phyloP scores from a whole-genome alignment of 805 yeast genomes.

The Yarrowia osloensis region DNA sequence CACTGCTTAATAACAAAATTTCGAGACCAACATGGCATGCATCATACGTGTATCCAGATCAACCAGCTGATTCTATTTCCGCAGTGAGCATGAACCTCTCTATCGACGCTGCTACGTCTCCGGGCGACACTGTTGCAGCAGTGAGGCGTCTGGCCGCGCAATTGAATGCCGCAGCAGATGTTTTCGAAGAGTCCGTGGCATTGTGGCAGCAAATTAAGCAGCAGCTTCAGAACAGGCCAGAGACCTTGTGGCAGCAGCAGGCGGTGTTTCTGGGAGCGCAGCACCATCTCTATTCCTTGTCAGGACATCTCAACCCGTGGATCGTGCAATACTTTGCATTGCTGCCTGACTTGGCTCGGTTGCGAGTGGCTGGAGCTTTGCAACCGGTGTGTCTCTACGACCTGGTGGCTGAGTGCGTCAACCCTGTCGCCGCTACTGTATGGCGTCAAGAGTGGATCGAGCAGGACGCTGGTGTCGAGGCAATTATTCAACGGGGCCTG shows the following conservation, averaged over 20 bases:
- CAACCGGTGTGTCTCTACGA: constrained; percentile 1
- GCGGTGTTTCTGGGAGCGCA: constrained; percentile 14
- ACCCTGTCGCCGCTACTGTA: not conserved
- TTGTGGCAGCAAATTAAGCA: constrained; percentile 17
- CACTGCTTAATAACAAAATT: constrained; percentile 5
- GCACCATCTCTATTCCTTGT: constrained; percentile 15
- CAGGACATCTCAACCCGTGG: constrained; percentile 8
- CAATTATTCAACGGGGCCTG: not conserved
- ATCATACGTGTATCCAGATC: constrained; percentile 13
- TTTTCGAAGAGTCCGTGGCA: constrained; percentile 19
- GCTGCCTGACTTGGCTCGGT: not conserved
- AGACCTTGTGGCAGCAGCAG: not conserved
- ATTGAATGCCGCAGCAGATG: constrained; percentile 1
- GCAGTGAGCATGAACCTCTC: constrained; percentile 20
- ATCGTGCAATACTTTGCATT: constrained; percentile 8
- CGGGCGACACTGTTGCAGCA: constrained; percentile 12
- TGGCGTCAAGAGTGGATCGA: not conserved
- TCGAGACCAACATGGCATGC: constrained; percentile 2
- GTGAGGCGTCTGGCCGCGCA: constrained; percentile 11
- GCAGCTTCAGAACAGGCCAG: not conserved
- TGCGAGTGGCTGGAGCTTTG: not conserved
- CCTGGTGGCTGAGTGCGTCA: constrained; percentile 8
- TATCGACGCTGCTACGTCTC: constrained; percentile 3
- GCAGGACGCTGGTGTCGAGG: not conserved
- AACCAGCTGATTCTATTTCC: not conserved